Evolutionary conservation across 176 grass and related monocot genomes (phyloP), one percentile per base, ranked within the genome.

Genomic region (Eleusine coracana): DNA sequence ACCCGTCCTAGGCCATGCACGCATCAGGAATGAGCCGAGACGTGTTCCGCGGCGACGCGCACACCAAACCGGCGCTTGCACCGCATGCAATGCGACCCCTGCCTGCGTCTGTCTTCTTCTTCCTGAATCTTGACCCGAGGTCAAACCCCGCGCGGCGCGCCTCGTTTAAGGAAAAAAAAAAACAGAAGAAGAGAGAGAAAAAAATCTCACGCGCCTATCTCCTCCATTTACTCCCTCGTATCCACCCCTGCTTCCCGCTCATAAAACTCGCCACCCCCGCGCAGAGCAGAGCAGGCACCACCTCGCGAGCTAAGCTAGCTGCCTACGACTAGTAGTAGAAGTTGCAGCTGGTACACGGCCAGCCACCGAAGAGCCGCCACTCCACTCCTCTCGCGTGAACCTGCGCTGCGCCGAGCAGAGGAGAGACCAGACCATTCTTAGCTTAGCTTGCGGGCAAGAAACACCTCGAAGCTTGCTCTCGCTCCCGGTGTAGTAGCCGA

Each of bases 181-280:
- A 56, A 25, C 25, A 25, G 25, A 25, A 46, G 11, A 42, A 6
- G 40, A 7, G 7, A 7, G 40, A 42, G 40, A 42, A 46, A 10
- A 25, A 27, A 61, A 25, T 85, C 83, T 68, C 44, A 50, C 41
- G 29, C 68, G 38, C 6, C 6, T 21, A 6, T 61, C 73, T 79
- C 60, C 64, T 84, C 73, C 66, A 75, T 88, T 82, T 82, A 85
- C 70, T 80, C 64, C 82, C 8, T 29, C 15, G 73, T 68, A 86
- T 59, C 74, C 64, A 66, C 83, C 52, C 68, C 61, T 75, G 64
- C 52, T 63, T 54, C 81, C 80, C 80, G 51, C 80, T 80, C 73
- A 68, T 89, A 92, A 86, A 80, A 81, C 75, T 66, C 56, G 72
- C 83, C 87, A 76, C 71, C 87, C 48, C 54, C 6, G 20, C 10